Evolutionary conservation across 257 asterid species (phyloP).

Genomic region (Capsicum baccatum): DNA sequence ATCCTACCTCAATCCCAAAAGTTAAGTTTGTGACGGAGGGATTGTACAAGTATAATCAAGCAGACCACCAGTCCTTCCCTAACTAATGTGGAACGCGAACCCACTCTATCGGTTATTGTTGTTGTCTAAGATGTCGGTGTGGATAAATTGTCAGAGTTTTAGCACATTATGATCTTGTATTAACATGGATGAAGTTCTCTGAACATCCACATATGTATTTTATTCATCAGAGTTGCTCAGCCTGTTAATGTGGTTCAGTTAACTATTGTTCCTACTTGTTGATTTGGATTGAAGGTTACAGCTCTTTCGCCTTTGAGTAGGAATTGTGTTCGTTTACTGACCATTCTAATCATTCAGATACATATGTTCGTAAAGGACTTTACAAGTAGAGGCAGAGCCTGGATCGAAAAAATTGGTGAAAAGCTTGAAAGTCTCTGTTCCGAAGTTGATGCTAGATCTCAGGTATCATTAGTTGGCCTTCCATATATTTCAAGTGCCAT

Average conservation of each 20-base stretch:
- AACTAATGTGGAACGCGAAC: no score
- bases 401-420: slow-evolving; percentile 30
- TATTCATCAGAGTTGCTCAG: not conserved
- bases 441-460: slow-evolving; percentile 31
- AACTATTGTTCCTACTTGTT: not conserved
- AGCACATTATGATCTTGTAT: not conserved
- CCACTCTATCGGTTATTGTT: no score
- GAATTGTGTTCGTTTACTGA: not conserved
- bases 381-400: slow-evolving; percentile 15
- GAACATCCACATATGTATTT: not conserved
- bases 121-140: no score
- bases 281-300: not conserved
- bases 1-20: no score
- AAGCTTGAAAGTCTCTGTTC: slow-evolving; percentile 34
- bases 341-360: slow-evolving; percentile 13
- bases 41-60: no score
- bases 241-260: not conserved
- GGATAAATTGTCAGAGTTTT: no score
- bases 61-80: no score
- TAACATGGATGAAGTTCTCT: not conserved
- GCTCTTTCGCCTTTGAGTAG: slow-evolving; percentile 9
- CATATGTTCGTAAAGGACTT: slow-evolving; percentile 28
- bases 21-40: no score
- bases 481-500: not conserved
- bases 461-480: slow-evolving; percentile 31